These are phyloP conservation scores for Cylindrotheca closterium DNA, from an alignment of 108 stramenopile species.

Conservation along the genomic window DNA sequence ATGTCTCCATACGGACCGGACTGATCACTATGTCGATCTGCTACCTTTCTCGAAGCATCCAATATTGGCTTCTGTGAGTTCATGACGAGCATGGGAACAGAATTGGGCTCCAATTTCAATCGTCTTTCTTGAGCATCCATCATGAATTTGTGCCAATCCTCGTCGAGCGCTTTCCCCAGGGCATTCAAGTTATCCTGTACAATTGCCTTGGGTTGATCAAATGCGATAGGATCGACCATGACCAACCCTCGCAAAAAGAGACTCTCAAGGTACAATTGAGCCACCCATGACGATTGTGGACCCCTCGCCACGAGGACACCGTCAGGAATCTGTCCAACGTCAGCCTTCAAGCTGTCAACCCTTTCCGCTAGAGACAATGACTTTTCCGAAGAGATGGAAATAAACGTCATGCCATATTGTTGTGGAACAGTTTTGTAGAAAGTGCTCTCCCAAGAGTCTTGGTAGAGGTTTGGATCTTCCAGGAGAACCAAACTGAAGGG, in stretches of 20 bases:
- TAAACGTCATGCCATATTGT: constrained; percentile 39
- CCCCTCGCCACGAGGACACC: constrained; percentile 44
- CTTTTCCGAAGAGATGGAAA: constrained; percentile 2
- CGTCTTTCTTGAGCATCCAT: constrained; percentile 3
- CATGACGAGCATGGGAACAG: constrained; percentile 55
- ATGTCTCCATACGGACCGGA: constrained; percentile 28
- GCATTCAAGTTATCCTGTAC: neutral
- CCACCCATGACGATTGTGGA: constrained; percentile 31
- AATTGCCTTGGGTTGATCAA: constrained; percentile 7
- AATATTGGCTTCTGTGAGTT: constrained; percentile 2
- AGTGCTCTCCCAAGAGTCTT: constrained; percentile 11
- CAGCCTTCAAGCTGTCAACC: constrained; percentile 10
- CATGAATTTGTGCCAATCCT: neutral
- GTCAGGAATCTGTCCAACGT: constrained; percentile 20
- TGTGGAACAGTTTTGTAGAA: constrained; percentile 22
- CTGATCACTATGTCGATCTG: constrained; percentile 24
- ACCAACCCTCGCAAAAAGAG: constrained; percentile 46
- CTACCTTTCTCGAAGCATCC: constrained; percentile 2
- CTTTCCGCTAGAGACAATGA: constrained; percentile 3
- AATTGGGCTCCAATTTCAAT: constrained; percentile 47
- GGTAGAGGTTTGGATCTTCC: constrained; percentile 26
- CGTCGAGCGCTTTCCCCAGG: neutral
- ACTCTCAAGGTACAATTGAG: constrained; percentile 53
- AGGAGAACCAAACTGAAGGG: constrained; percentile 38
- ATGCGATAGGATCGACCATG: constrained; percentile 53